Evolutionary conservation across 371 early-diverging fungal genomes (phyloP).

Genomic region (Apophysomyces elegans): DNA sequence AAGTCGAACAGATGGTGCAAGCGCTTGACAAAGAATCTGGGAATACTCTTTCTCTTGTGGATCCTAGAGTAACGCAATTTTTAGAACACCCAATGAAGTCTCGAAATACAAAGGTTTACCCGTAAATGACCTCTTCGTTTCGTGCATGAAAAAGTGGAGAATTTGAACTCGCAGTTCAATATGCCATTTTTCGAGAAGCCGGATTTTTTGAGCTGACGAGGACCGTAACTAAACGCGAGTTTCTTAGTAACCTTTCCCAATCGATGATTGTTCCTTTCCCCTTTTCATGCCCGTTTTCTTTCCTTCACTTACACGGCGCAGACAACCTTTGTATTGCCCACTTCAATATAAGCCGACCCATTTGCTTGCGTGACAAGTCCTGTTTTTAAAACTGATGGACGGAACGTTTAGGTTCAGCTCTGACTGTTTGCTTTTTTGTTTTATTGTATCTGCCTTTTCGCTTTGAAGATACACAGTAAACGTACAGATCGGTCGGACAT

Average conservation of each 20-base stretch:
- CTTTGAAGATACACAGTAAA: background rate
- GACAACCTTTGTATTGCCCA: constrained; percentile 83
- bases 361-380: constrained; percentile 87
- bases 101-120: constrained; percentile 30
- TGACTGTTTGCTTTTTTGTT: constrained; percentile 16
- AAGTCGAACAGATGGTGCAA: constrained; percentile 87
- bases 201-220: constrained; percentile 64
- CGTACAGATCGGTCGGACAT: constrained; percentile 67
- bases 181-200: constrained; percentile 65
- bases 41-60: constrained; percentile 86
- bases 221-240: constrained; percentile 68
- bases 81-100: background rate
- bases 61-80: constrained; percentile 47
- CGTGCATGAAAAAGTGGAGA: constrained; percentile 84
- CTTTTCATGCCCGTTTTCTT: no score
- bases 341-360: constrained; percentile 91
- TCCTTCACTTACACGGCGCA: constrained; percentile 82
- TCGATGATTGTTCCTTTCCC: no score
- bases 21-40: constrained; percentile 74
- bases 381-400: constrained; percentile 69
- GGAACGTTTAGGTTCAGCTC: background rate
- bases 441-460: constrained; percentile 19
- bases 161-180: constrained; percentile 88
- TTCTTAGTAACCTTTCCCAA: background rate
- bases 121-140: constrained; percentile 68